Evolutionary conservation across 352 stramenopile genomes (phyloP).

Genomic region (Pythium monospermum): DNA sequence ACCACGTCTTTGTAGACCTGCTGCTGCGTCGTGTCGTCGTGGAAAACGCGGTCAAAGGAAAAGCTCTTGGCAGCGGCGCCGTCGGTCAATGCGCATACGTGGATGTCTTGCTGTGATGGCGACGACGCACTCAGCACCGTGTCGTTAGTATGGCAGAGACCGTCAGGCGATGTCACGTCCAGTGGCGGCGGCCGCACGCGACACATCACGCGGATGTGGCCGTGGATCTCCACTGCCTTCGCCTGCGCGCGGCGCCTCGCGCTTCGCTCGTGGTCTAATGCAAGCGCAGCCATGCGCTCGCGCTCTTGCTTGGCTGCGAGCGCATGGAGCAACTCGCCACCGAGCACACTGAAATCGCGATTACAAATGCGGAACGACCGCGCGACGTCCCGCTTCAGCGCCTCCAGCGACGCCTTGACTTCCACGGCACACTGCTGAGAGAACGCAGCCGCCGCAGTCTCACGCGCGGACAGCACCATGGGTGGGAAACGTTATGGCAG

Average conservation of each 20-base stretch:
- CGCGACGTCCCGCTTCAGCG: conserved; percentile 61
- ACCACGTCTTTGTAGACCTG: conserved; percentile 93
- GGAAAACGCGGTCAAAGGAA: conserved; percentile 83
- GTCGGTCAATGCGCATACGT: conserved; percentile 12
- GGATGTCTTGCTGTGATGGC: conserved; percentile 15
- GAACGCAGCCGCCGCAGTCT: not conserved
- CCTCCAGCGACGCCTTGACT: conserved; percentile 33
- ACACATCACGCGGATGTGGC: conserved; percentile 74
- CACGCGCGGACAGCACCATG: conserved; percentile 3
- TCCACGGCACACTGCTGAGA: conserved; percentile 18
- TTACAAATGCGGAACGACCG: conserved; percentile 63
- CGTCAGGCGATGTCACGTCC: conserved; percentile 18
- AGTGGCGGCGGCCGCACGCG: conserved; percentile 70
- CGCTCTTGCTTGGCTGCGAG: conserved; percentile 31
- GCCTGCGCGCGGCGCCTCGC: conserved; percentile 38
- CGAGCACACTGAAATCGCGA: conserved; percentile 66
- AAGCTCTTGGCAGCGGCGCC: conserved; percentile 36
- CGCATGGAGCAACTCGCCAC: conserved; percentile 47
- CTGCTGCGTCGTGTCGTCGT: conserved; percentile 49
- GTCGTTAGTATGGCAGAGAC: not conserved
- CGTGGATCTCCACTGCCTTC: conserved; percentile 41
- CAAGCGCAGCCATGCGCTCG: conserved; percentile 29
- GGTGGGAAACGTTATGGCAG: too few species aligned
- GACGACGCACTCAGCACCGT: not conserved
- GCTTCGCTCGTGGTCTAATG: conserved; percentile 49